phyloP scores from a whole-genome alignment of 768 basidiomycete genomes.

The Artomyces pyxidatus region DNA sequence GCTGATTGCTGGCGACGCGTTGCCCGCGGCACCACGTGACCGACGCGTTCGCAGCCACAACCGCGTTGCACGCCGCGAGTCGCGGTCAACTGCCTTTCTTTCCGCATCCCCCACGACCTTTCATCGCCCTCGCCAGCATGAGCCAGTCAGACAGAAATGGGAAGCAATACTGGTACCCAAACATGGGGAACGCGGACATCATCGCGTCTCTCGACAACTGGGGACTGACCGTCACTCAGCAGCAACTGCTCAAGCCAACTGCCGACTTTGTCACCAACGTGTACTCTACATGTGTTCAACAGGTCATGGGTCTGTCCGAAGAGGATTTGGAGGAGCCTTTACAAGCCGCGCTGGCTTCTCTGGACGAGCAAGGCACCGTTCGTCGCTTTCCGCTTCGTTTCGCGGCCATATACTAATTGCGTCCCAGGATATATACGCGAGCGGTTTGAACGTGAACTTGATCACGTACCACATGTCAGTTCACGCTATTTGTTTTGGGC shows the following conservation, averaged over 20 bases:
- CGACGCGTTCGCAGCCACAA: no score
- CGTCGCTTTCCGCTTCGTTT: slow-evolving; percentile 6
- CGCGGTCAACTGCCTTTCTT: no score
- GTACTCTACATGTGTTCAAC: slow-evolving; percentile 64
- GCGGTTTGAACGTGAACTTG: slow-evolving; percentile 53
- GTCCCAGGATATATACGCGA: slow-evolving; percentile 55
- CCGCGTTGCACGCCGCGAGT: no score
- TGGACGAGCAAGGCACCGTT: slow-evolving; percentile 46
- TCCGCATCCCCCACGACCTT: no score
- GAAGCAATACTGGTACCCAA: slow-evolving; percentile 49
- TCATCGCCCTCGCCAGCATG: background rate
- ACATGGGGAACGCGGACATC: slow-evolving; percentile 58
- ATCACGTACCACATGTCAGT: slow-evolving; percentile 64
- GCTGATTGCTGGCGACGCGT: no score
- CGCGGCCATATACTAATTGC: background rate
- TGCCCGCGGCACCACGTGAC: no score
- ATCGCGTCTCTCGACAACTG: slow-evolving; percentile 57
- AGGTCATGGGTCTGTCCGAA: slow-evolving; percentile 56
- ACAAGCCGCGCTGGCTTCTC: slow-evolving; percentile 42
- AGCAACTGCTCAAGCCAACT: slow-evolving; percentile 61
- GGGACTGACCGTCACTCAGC: slow-evolving; percentile 57
- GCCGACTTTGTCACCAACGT: slow-evolving; percentile 64
- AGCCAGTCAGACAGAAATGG: background rate
- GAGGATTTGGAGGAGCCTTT: slow-evolving; percentile 53
- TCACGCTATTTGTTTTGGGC: background rate